Evolutionary conservation across 768 basidiomycete genomes (phyloP).

Genomic region (Tephrocybe sp.): DNA sequence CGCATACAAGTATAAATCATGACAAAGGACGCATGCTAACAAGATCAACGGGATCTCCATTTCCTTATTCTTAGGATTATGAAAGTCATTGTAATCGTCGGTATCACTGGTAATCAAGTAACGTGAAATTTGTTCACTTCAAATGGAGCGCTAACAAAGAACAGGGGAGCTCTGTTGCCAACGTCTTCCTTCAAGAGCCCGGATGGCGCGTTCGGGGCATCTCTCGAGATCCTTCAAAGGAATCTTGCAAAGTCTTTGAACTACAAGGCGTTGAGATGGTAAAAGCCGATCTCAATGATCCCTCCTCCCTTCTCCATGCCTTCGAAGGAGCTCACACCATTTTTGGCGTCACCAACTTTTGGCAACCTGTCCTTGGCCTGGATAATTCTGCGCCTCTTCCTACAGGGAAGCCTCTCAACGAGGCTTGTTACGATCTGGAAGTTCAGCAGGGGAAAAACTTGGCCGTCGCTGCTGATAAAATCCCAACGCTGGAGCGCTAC

Average conservation of each 20-base stretch:
- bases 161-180: slow-evolving; percentile 6
- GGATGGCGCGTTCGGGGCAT: slow-evolving; percentile 10
- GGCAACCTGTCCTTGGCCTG: slow-evolving; percentile 4
- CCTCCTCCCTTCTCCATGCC: not conserved
- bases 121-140: not conserved
- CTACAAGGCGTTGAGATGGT: slow-evolving; percentile 6
- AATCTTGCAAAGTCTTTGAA: slow-evolving; percentile 2
- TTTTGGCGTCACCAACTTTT: slow-evolving; percentile 10
- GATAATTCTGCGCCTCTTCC: not conserved
- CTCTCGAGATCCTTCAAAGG: not conserved
- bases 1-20: too few relatives aligned
- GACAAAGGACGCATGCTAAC: too few relatives aligned
- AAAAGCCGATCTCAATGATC: slow-evolving; percentile 4
- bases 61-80: too few relatives aligned
- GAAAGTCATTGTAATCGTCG: slow-evolving; percentile 10
- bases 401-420: not conserved
- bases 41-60: too few relatives aligned
- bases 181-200: slow-evolving; percentile 9
- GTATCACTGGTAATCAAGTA: slow-evolving; percentile 10
- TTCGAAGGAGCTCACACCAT: slow-evolving; percentile 9
- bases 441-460: slow-evolving; percentile 6
- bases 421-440: slow-evolving; percentile 7
- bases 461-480: slow-evolving; percentile 2
- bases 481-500: slow-evolving; percentile 1
- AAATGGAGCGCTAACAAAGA: not conserved